Percentiles rank a stretch among this genome's conserved stretches.
Evolutionary conservation across 2,329 filamentous ascomycete species (phyloP).

Genomic region (Elsinoe batatas): DNA sequence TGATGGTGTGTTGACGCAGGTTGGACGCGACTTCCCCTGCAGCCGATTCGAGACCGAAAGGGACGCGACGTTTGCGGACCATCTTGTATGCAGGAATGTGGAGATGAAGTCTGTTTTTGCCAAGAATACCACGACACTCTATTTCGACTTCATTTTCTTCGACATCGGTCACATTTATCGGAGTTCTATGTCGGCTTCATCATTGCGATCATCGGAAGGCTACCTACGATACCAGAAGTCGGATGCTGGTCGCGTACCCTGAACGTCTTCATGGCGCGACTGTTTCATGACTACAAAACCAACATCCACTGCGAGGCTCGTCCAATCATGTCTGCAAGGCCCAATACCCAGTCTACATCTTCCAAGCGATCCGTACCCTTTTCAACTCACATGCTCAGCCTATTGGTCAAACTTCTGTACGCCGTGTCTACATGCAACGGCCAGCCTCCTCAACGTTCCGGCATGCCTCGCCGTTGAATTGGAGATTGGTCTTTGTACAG

Average conservation of each 20-base stretch:
- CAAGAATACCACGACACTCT: conserved; percentile 6
- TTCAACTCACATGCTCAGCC: too few species aligned
- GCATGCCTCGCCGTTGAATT: not conserved
- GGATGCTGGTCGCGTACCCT: not conserved
- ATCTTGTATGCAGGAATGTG: conserved; percentile 9
- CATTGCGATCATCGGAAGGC: not conserved
- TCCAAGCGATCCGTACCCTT: too few species aligned
- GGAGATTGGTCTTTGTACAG: not conserved
- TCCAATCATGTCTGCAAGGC: not conserved
- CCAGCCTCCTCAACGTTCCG: not conserved
- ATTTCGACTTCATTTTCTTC: not conserved
- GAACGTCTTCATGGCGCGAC: not conserved
- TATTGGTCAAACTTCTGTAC: not conserved
- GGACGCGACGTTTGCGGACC: not conserved
- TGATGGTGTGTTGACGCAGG: conserved; percentile 7
- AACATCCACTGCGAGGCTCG: not conserved
- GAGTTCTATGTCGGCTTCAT: not conserved
- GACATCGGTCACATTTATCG: not conserved
- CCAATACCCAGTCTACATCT: not conserved
- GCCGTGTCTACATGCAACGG: not conserved
- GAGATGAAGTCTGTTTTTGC: conserved; percentile 4
- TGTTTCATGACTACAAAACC: too few species aligned
- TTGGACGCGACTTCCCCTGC: conserved; percentile 9
- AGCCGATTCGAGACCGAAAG: not conserved
- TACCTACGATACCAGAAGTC: not conserved